phyloP scores from a whole-genome alignment of 257 asterid species.

The Ocimum tenuiflorum region DNA sequence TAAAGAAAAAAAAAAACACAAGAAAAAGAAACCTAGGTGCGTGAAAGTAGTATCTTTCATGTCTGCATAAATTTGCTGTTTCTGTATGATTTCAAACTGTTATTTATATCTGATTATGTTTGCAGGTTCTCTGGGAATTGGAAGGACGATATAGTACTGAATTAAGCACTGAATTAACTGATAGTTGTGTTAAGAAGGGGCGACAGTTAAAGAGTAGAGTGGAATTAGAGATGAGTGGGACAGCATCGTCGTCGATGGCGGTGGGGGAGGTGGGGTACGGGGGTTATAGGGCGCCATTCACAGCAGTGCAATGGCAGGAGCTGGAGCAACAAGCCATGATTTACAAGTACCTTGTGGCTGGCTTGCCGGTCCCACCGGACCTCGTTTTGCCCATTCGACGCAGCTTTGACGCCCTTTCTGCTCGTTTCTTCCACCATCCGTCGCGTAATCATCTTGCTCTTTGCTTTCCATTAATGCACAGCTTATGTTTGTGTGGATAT shows the following conservation, averaged over 20 bases:
- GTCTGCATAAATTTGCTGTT: conserved; percentile 7
- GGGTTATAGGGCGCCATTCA: conserved; percentile 65
- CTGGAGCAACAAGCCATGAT: conserved; percentile 97
- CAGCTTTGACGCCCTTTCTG: conserved; percentile 74
- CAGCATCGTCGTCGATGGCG: conserved; percentile 44
- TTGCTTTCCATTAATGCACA: neutral
- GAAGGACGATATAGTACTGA: conserved; percentile 19
- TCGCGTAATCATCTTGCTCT: conserved; percentile 40
- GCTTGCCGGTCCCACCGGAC: conserved; percentile 82
- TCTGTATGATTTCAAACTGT: conserved; percentile 21
- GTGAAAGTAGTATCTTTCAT: conserved; percentile 12
- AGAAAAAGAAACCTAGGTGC: conserved; percentile 2
- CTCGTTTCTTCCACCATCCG: conserved; percentile 73
- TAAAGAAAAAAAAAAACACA: neutral
- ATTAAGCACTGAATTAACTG: conserved; percentile 3
- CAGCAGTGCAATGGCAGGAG: conserved; percentile 96
- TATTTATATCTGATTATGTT: conserved; percentile 22
- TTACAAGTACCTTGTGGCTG: conserved; percentile 82
- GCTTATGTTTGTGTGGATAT: neutral
- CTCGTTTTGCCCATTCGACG: conserved; percentile 79
- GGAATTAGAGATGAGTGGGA: conserved; percentile 48
- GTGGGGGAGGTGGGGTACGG: conserved; percentile 48
- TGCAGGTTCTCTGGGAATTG: conserved; percentile 41
- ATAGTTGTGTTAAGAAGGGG: conserved; percentile 24
- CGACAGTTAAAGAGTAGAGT: neutral